Percentiles rank a stretch among this genome's conserved stretches.
Conservation (phyloP, 2,329 filamentous ascomycete genomes). For the Epichloe gansuensis region DNA sequence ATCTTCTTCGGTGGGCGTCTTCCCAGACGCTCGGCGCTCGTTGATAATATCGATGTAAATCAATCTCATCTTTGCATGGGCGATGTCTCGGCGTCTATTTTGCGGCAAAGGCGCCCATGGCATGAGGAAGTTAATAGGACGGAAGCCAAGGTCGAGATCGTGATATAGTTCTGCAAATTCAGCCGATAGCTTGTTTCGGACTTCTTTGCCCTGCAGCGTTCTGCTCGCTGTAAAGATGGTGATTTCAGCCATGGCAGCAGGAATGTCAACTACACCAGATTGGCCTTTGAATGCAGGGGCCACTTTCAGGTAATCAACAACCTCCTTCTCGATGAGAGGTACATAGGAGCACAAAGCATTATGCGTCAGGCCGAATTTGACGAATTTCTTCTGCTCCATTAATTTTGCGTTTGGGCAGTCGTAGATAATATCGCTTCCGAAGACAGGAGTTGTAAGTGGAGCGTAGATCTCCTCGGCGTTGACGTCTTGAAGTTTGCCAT, state of each 20-base stretch:
- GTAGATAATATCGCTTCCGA: constrained; percentile 79
- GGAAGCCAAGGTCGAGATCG: constrained; percentile 83
- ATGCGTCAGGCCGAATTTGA: constrained; percentile 69
- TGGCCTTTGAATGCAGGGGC: constrained; percentile 54
- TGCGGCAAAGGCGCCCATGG: constrained; percentile 83
- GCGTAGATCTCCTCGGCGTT: constrained; percentile 86
- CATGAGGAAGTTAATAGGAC: constrained; percentile 79
- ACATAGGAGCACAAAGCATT: constrained; percentile 67
- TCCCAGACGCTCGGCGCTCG: constrained; percentile 48
- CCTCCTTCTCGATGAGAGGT: constrained; percentile 63
- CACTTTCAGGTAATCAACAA: constrained; percentile 59
- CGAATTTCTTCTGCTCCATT: constrained; percentile 95
- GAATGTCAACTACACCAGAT: constrained; percentile 58
- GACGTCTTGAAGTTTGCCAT: constrained; percentile 81
- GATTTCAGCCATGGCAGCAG: constrained; percentile 68
- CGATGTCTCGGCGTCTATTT: constrained; percentile 69
- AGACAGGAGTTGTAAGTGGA: constrained; percentile 59
- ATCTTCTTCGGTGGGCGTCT: constrained; percentile 38
- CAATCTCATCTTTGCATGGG: constrained; percentile 55
- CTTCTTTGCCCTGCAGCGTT: constrained; percentile 72
- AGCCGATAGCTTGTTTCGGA: constrained; percentile 59
- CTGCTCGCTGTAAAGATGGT: constrained; percentile 86
- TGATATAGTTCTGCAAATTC: constrained; percentile 79
- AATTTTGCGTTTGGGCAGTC: constrained; percentile 84
- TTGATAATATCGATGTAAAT: constrained; percentile 75